Evolutionary conservation across 148 eudicot genomes (phyloP).

Genomic region (Rhododendron griersonianum): DNA sequence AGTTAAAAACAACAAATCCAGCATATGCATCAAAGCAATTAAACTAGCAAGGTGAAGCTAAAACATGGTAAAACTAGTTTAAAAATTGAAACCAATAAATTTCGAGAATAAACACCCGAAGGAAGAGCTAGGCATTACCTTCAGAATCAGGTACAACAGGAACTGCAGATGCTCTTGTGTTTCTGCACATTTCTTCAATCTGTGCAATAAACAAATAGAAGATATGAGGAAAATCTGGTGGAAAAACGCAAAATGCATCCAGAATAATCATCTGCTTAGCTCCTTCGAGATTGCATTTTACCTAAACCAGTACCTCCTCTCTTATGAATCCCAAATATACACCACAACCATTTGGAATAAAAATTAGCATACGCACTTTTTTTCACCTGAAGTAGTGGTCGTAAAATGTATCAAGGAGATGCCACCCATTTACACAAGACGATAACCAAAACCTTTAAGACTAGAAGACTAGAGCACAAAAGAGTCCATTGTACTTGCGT

Average conservation of each 20-base stretch:
- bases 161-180: slow-evolving; percentile 56
- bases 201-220: slow-evolving; percentile 24
- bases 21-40: background rate
- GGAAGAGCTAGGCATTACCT: slow-evolving; percentile 41
- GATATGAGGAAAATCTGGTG: background rate
- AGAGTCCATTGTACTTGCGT: background rate
- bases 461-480: background rate
- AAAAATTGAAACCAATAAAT: background rate
- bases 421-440: background rate
- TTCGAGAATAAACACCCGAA: background rate
- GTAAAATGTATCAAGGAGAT: background rate
- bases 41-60: slow-evolving; percentile 6
- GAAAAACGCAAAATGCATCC: background rate
- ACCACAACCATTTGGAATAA: background rate
- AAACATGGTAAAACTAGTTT: background rate
- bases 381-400: background rate
- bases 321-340: background rate
- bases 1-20: background rate
- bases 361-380: background rate
- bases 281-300: background rate
- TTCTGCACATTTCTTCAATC: slow-evolving; percentile 86
- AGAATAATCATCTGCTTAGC: background rate
- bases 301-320: background rate
- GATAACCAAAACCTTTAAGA: background rate
- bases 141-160: slow-evolving; percentile 88